Evolutionary conservation across 2,329 filamentous ascomycete genomes (phyloP).

Genomic region (Orbilia blumenaviensis): DNA sequence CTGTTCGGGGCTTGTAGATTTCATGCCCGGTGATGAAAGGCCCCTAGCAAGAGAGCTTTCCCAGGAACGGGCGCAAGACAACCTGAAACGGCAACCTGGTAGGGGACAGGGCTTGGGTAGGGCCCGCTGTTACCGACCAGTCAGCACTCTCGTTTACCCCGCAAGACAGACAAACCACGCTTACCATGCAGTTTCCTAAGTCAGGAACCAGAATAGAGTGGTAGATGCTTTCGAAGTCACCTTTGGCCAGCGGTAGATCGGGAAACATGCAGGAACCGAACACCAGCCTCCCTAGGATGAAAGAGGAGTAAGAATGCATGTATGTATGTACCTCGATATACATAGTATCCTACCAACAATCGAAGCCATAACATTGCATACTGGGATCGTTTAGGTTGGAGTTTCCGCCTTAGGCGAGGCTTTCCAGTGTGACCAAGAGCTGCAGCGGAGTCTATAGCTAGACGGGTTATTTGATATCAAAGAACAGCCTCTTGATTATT

Average conservation of each 20-base stretch:
- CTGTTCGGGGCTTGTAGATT: slow-evolving; percentile 14
- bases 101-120: slow-evolving; percentile 31
- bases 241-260: slow-evolving; percentile 17
- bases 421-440: background rate
- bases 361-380: background rate
- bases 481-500: background rate
- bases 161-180: slow-evolving; percentile 34
- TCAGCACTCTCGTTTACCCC: slow-evolving; percentile 38
- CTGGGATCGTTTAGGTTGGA: background rate
- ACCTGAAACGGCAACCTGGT: slow-evolving; percentile 39
- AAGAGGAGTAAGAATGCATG: background rate
- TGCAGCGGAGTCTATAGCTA: slow-evolving; percentile 13
- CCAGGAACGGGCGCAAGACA: slow-evolving; percentile 13
- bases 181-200: slow-evolving; percentile 6
- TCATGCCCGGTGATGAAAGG: slow-evolving; percentile 37
- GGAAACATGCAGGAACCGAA: slow-evolving; percentile 29
- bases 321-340: no score
- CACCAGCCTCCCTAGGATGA: slow-evolving; percentile 25
- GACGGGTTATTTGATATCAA: background rate
- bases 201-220: slow-evolving; percentile 17
- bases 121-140: slow-evolving; percentile 9
- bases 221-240: background rate
- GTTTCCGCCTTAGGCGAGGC: background rate
- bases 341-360: no score
- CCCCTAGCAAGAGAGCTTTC: background rate